A percentile compares a stretch with the other conserved stretches of the same genome.
These are phyloP conservation scores for Stygiomarasmius scandens DNA, from an alignment of 1,284 basidiomycete genomes.

Conservation along the genomic window DNA sequence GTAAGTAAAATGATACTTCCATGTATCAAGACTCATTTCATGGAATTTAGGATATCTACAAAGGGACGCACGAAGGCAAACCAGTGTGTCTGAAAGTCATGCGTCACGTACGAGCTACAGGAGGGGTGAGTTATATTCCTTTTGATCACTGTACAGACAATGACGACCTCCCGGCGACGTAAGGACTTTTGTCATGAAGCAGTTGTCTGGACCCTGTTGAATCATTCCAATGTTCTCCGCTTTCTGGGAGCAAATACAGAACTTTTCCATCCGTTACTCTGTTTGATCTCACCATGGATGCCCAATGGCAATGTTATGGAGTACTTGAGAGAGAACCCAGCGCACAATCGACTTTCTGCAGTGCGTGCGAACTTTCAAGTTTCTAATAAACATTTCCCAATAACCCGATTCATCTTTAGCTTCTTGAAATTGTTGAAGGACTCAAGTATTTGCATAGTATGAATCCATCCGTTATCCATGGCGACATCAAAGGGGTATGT, in stretches of 20 bases:
- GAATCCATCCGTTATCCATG: slow-evolving; percentile 19
- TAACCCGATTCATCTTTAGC: slow-evolving; percentile 9
- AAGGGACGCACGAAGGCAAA: not conserved
- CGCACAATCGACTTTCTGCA: not conserved
- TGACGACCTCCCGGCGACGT: too few relatives aligned
- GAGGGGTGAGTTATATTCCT: not conserved
- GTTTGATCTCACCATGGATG: slow-evolving; percentile 28
- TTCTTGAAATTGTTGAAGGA: slow-evolving; percentile 14
- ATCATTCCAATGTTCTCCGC: slow-evolving; percentile 28
- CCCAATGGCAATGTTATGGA: slow-evolving; percentile 23
- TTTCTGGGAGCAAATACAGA: slow-evolving; percentile 23
- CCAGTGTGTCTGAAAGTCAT: slow-evolving; percentile 8
- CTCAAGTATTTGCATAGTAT: slow-evolving; percentile 20
- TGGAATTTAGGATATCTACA: slow-evolving; percentile 4
- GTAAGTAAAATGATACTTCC: not conserved
- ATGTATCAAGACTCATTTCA: not conserved
- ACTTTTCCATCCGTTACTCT: slow-evolving; percentile 20
- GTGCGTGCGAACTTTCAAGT: not conserved
- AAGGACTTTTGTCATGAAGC: slow-evolving; percentile 11
- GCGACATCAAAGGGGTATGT: slow-evolving; percentile 22
- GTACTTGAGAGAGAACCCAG: not conserved
- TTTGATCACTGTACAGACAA: not conserved
- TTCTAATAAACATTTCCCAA: not conserved
- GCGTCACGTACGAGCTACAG: not conserved
- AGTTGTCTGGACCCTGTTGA: slow-evolving; percentile 30